Base-by-base conservation (phyloP, 169 alveolate genomes). In the Plasmodium ovale region DNA sequence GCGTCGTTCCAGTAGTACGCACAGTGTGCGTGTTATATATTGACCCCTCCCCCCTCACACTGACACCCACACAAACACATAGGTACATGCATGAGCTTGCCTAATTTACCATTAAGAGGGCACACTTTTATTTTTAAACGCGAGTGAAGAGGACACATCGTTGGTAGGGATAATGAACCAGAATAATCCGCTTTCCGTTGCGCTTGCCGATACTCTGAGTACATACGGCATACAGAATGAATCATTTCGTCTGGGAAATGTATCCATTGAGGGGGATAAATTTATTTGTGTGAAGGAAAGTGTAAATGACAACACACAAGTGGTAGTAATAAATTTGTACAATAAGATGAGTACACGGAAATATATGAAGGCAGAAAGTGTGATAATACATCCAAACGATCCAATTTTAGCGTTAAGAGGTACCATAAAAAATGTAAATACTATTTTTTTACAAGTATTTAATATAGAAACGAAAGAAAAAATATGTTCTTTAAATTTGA, bases 331-430 rank as follows among this genome's bases (percentile, higher is more conserved):
- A 77, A 88, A 91, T 88, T 73, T 92, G 54, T 94, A 92, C 58
- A 93, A 74, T 68, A 92, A 92, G 25, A 21, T 23, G 19, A 85
- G 73, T 58, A 93, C 97, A 39, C 95, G 99, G 72, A 97, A 97
- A 88, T 98, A 98, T 71, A 97, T 97, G 96, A 98, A 97, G 94
- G 99, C 99, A 37, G 99, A 98, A 58, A 95, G 98, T 10, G 98
- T 98, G 5, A 92, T 98, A 74, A 97, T 98, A 97, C 98, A 98
- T 92, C 99, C 99, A n/a, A 72, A 94, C 33, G 95, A 96, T 71
- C 97, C 97, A 87, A 96, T 98, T 59, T 96, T 98, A 74, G 99
- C 99, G 39, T 95, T 98, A 56, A 96, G 98, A 89, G 99, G 99
- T 1, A 88, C 92, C 16, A 53, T 93, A 77, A 94, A 64, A 87